Evolutionary conservation across 75 land plant genomes (phyloP), one percentile per base, ranked within the genome.

Genomic region (Cupressus sempervirens): DNA sequence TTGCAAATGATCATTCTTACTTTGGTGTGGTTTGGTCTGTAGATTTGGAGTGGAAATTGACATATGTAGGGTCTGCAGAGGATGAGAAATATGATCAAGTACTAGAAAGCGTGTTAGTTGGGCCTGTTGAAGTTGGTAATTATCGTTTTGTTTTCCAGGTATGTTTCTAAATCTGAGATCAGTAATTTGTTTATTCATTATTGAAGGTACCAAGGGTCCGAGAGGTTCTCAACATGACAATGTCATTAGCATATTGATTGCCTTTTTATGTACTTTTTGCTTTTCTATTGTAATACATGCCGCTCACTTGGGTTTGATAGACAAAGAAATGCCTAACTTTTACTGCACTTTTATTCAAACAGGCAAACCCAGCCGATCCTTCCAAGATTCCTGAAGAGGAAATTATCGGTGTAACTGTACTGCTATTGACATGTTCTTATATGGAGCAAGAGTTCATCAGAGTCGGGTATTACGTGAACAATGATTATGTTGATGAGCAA

Each of bases 1-100:
- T 45, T 11, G 29, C 11, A 30, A n/a, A 79, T 76, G n/a, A 0
- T 13, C 46, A 45, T 10, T 79, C 81, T 79, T n/a, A 23, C 48
- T 11, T 79, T 9, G 45, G n/a, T 26, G 40, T 76, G 1, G 12
- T 26, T 85, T 43, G 80, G 29, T 13, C 16, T 87, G 82, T 95
- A 97, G 99, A 97, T 84, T 89, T 97, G 87, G 99, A 97, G 88
- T 97, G 99, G 99, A 97, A 97, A 86, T 93, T 97, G 35, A 94
- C 86, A 8, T 97, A 97, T 83, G 99, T 97, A 10, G 99, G 99
- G 81, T 97, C 99, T 40, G 98, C 99, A 72, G 99, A 97, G 85
- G 99, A 96, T 89, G 99, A 97, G 84, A 96, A 95, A 26, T 96
- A 97, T 89, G 99, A 97, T 54, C 99, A 97, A 87, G 91, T 96